These are phyloP conservation scores for Agrostemma githago DNA, from an alignment of 148 eudicot species.

Conservation along the genomic window DNA sequence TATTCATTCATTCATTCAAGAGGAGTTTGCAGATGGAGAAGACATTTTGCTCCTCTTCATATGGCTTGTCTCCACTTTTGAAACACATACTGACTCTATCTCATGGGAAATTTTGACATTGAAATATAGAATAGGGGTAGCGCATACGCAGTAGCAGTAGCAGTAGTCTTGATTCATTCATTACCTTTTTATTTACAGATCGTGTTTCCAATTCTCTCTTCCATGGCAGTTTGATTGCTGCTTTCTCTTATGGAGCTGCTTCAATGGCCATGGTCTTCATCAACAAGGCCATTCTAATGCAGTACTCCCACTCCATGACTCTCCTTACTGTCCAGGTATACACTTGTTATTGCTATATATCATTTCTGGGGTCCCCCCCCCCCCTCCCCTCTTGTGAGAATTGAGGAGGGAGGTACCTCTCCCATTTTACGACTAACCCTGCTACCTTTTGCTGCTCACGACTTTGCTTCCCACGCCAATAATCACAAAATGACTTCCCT, in stretches of 20 bases:
- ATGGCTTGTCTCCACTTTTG: too few relatives aligned
- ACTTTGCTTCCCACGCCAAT: neutral
- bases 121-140: neutral
- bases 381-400: too few relatives aligned
- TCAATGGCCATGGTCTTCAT: slow-evolving; percentile 99
- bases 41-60: neutral
- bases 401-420: neutral
- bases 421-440: neutral
- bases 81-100: too few relatives aligned
- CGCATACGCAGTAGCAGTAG: neutral
- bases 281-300: slow-evolving; percentile 91
- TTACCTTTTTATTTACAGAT: neutral
- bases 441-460: neutral
- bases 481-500: neutral
- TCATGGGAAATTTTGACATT: too few relatives aligned
- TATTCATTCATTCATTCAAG: neutral
- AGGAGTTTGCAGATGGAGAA: neutral
- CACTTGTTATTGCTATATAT: neutral
- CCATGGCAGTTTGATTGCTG: slow-evolving; percentile 64
- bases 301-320: slow-evolving; percentile 81
- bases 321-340: slow-evolving; percentile 84
- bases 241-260: slow-evolving; percentile 81
- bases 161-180: neutral
- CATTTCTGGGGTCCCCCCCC: too few relatives aligned
- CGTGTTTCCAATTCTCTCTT: neutral